phyloP scores from a whole-genome alignment of 1,284 basidiomycete genomes.

The Cryptococcus sp. region DNA sequence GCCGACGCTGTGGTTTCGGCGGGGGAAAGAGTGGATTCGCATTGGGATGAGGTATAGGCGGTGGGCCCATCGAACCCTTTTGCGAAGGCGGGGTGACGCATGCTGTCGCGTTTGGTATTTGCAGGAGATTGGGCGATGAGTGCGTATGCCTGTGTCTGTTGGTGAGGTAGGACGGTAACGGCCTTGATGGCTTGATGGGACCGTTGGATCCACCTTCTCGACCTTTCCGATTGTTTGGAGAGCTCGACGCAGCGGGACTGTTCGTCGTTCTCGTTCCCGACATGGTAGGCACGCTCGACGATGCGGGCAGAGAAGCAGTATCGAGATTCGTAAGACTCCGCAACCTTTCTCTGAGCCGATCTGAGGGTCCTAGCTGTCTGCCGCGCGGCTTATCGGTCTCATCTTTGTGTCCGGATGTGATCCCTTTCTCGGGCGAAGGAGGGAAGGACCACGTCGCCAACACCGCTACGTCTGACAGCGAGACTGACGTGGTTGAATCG shows the following conservation, averaged over 20 bases:
- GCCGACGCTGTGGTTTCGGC: slow-evolving; percentile 8
- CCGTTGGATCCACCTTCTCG: background rate
- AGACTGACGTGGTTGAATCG: slow-evolving; percentile 12
- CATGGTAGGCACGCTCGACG: background rate
- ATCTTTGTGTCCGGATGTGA: background rate
- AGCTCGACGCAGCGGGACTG: background rate
- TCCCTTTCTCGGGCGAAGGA: slow-evolving; percentile 3
- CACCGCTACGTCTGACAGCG: slow-evolving; percentile 24
- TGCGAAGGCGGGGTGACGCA: background rate
- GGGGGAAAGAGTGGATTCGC: slow-evolving; percentile 16
- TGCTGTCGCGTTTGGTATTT: background rate
- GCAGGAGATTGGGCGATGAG: slow-evolving; percentile 21
- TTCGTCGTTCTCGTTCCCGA: background rate
- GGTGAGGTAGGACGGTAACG: slow-evolving; percentile 16
- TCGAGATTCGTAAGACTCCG: slow-evolving; percentile 20
- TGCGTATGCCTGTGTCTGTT: slow-evolving; percentile 21
- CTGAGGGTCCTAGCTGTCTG: slow-evolving; percentile 7
- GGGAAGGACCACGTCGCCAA: slow-evolving; percentile 31
- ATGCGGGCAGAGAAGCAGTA: background rate
- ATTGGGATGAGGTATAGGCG: slow-evolving; percentile 3
- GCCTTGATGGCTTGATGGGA: slow-evolving; percentile 10
- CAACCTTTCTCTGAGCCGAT: slow-evolving; percentile 20
- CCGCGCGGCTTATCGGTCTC: background rate
- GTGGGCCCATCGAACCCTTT: slow-evolving; percentile 13
- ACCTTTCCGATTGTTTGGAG: background rate